These are phyloP conservation scores for Rosa persica DNA, from an alignment of 306 rosid species.

Conservation along the genomic window DNA sequence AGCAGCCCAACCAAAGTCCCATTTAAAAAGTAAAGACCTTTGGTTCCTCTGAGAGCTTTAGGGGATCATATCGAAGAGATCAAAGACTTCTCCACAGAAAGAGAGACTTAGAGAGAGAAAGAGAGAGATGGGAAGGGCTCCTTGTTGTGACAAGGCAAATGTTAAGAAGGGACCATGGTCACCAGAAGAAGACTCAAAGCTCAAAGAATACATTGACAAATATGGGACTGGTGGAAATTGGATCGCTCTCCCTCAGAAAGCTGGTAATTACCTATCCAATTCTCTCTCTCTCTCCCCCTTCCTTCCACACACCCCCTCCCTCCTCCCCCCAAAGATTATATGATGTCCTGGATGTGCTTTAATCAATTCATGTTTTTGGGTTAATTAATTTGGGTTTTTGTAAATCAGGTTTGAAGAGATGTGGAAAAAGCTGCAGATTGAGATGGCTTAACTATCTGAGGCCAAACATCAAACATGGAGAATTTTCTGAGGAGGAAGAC, in stretches of 20 bases:
- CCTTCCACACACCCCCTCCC: background rate
- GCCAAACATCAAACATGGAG: constrained; percentile 93
- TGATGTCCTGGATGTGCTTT: background rate
- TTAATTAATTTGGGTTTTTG: background rate
- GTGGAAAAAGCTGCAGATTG: constrained; percentile 94
- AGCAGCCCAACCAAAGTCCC: constrained; percentile 33
- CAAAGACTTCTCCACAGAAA: constrained; percentile 13
- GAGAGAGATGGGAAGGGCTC: constrained; percentile 89
- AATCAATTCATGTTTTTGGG: background rate
- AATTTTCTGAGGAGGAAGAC: constrained; percentile 92
- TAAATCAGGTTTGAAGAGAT: constrained; percentile 74
- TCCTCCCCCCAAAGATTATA: background rate
- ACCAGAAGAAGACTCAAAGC: constrained; percentile 88
- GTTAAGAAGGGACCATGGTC: constrained; percentile 99
- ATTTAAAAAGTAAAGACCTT: constrained; percentile 44
- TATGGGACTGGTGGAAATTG: constrained; percentile 94
- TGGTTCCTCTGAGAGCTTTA: constrained; percentile 30
- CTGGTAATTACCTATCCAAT: constrained; percentile 44
- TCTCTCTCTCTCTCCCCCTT: background rate
- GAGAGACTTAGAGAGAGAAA: constrained; percentile 14
- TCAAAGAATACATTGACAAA: constrained; percentile 67
- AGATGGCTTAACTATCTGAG: constrained; percentile 97
- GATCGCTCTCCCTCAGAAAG: constrained; percentile 95
- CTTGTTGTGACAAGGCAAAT: constrained; percentile 95
- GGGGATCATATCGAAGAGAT: constrained; percentile 18